A percentile compares a stretch with the other conserved stretches of the same genome.
Conservation (phyloP, 1,284 basidiomycete genomes). For the Ustilago nuda region DNA sequence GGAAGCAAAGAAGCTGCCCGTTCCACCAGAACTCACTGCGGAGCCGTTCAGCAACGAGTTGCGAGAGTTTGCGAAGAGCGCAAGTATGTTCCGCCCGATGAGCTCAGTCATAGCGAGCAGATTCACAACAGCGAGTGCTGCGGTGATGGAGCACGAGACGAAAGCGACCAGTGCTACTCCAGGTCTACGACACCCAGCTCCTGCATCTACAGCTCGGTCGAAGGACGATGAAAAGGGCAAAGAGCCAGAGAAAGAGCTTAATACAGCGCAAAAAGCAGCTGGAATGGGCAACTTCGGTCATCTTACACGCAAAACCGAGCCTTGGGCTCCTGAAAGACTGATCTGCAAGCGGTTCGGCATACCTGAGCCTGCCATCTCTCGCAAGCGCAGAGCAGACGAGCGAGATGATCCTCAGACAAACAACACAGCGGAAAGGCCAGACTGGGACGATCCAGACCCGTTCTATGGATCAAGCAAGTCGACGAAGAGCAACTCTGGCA, state of each 20-base stretch:
- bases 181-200: constrained; percentile 73
- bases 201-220: constrained; percentile 22
- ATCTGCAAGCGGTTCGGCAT: constrained; percentile 96
- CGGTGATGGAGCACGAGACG: constrained; percentile 66
- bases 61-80: constrained; percentile 85
- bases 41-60: constrained; percentile 85
- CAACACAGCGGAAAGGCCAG: background rate
- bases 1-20: constrained; percentile 71
- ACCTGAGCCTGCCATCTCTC: constrained; percentile 75
- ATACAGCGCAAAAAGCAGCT: constrained; percentile 83
- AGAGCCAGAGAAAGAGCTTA: constrained; percentile 71
- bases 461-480: constrained; percentile 26
- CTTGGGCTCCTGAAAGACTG: constrained; percentile 83
- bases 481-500: constrained; percentile 5
- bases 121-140: constrained; percentile 79
- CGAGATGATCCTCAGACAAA: background rate
- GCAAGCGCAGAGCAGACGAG: constrained; percentile 12
- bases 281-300: constrained; percentile 86
- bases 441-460: constrained; percentile 22
- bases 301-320: constrained; percentile 79
- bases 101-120: constrained; percentile 90
- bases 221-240: constrained; percentile 55
- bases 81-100: constrained; percentile 89
- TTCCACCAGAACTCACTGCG: constrained; percentile 71
- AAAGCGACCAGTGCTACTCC: constrained; percentile 71